A percentile compares a stretch with the other conserved stretches of the same genome.
phyloP scores from a whole-genome alignment of 2,329 filamentous ascomycete genomes.

The Geosmithia flava region DNA sequence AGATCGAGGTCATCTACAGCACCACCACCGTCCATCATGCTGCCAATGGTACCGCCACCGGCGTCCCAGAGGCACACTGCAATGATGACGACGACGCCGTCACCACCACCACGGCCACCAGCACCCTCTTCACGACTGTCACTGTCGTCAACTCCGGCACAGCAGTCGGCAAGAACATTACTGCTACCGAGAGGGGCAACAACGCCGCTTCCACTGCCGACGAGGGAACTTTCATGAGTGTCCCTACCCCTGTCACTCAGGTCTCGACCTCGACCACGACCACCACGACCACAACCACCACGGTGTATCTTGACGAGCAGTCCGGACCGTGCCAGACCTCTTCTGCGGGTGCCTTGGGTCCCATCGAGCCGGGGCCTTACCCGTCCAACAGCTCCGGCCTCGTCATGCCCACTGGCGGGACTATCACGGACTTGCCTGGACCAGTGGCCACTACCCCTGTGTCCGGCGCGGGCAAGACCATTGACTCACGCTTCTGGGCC shows the following conservation, averaged over 20 bases:
- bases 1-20: constrained; percentile 21
- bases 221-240: too few species aligned
- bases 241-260: background rate
- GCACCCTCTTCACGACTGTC: background rate
- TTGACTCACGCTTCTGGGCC: too few species aligned
- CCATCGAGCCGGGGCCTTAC: background rate
- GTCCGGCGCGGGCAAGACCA: too few species aligned
- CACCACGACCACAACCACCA: background rate
- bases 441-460: background rate
- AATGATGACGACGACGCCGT: constrained; percentile 5
- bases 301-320: background rate
- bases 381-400: background rate
- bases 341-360: background rate
- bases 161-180: too few species aligned
- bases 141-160: too few species aligned
- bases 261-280: background rate
- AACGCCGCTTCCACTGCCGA: too few species aligned
- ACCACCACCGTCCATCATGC: constrained; percentile 6
- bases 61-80: constrained; percentile 9
- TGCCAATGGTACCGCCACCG: constrained; percentile 4
- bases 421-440: background rate
- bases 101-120: background rate
- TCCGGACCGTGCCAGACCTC: background rate
- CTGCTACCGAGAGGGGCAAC: too few species aligned
- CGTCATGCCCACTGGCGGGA: background rate